Percentiles rank a stretch among this genome's conserved stretches.
Evolutionary conservation across 306 rosid species (phyloP).

Genomic region (Erythrophleum fordii): DNA sequence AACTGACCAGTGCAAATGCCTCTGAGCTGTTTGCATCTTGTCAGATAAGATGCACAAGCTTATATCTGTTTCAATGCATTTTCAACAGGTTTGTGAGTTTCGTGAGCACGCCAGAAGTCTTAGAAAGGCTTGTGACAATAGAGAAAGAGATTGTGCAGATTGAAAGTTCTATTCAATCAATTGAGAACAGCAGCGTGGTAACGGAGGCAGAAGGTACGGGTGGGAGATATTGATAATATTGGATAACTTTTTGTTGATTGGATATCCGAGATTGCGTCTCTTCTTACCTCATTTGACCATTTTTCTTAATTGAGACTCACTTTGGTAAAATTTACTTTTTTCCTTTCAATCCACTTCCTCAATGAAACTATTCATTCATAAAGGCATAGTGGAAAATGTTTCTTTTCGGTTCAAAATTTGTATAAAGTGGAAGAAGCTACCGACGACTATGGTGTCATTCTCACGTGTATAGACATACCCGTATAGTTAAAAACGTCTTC

Average conservation of each 20-base stretch:
- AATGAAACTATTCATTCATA: slow-evolving; percentile 22
- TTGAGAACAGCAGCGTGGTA: slow-evolving; percentile 51
- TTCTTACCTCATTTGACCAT: neutral
- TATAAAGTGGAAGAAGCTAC: neutral
- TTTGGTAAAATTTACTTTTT: neutral
- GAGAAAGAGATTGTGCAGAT: slow-evolving; percentile 95
- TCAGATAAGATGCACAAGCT: neutral
- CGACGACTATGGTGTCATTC: neutral
- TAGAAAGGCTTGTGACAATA: slow-evolving; percentile 92
- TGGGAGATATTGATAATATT: slow-evolving; percentile 11
- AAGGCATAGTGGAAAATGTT: neutral
- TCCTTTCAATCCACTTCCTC: slow-evolving; percentile 3
- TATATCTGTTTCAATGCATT: slow-evolving; percentile 34
- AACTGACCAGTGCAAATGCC: slow-evolving; percentile 4
- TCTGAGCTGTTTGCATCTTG: neutral
- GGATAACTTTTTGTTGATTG: slow-evolving; percentile 36
- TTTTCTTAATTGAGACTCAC: neutral
- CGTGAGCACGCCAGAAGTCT: slow-evolving; percentile 88
- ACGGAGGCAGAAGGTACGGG: slow-evolving; percentile 73
- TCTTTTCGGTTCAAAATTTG: neutral
- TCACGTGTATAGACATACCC: neutral
- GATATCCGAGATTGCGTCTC: neutral
- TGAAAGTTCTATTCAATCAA: slow-evolving; percentile 75
- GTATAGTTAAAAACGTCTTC: neutral
- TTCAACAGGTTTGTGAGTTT: slow-evolving; percentile 87